Base-by-base conservation (phyloP, 23 red algal genomes). In the Gracilaria caudata region DNA sequence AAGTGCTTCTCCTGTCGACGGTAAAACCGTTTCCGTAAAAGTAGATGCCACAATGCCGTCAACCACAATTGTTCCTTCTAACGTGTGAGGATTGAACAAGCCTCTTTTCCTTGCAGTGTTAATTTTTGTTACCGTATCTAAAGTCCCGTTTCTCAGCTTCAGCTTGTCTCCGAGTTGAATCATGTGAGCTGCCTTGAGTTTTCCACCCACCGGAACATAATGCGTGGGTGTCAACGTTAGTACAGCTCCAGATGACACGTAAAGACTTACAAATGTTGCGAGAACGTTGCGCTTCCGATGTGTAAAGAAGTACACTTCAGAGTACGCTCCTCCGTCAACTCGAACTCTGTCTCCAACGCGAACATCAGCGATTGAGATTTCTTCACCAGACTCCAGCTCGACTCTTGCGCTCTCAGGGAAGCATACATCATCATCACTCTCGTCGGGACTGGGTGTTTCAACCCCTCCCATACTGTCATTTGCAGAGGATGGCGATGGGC, bases 11-110 rank as follows among this genome's bases (percentile, higher is more conserved):
- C 82, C 92, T 4, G 66, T 32, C 21, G 44, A 32, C 30, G 92
- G 92, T 13, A 81, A 32, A 76, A 94, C 92, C 19, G 68, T 81
- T 51, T 72, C 59, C 53, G 92, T 94, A 61, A 86, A 94, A 29
- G 80, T 79, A n/a, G 80, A 86, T 37, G 73, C 92, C 24, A 88
- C 41, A 66, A 94, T 56, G 20, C 92, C 92, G 37, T 88, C 53
- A 46, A 94, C 83, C 14, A 94, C 82, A 45, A 94, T 94, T 30
- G 55, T 68, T 54, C 92, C 92, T 23, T 88, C 83, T 1, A 86
- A 68, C 23, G 92, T 94, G 20, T 94, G 92, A 25, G 92, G 92
- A 36, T 88, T 89, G 75, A 64, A 78, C 51, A 94, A 40, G 7
- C 92, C 92, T 53, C 34, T 66, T 6, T 51, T 45, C 19, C 30